Base-by-base conservation (phyloP, 163 green algal genomes). In the Chloroidium sp. region DNA sequence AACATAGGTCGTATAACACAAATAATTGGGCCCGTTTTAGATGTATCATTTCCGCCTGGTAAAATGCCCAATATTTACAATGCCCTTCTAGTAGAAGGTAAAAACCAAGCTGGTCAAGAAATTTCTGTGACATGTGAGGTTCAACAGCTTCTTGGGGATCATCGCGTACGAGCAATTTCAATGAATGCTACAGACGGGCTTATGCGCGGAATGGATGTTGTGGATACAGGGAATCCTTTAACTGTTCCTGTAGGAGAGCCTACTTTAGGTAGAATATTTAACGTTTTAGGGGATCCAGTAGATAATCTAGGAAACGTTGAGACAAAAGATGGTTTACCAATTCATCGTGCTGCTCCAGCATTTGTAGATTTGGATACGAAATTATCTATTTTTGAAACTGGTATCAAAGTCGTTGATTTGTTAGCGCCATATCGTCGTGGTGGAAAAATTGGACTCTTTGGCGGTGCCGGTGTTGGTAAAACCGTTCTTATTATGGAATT, bases 51-150 rank as follows among this genome's bases (percentile, higher is more conserved):
- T 84, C 76, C 79, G 74, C 75, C 81, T 78, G 77, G 82, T 6
- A 86, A 88, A 82, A 81, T 88, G 79, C 84, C 82, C 78, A 88
- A 83, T 75, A 86, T 83, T 80, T 83, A 82, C 77, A 84, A 84
- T 84, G 80, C 80, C 61, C 60, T 84, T 81, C 1, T 82, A 62
- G 77, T 87, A 76, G 57, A 62, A 76, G 85, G 80, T 13, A 89
- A 86, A 84, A 88, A 88, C 80, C 64, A 84, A 84, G 80, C 75
- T 81, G 81, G 84, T 81, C 59, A 88, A 81, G 74, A 82, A 76
- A 76, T 88, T 84, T 76, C 76, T 76, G 69, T 86, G 78, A 86
- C 81, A 76, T 84, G 81, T 80, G 82, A 85, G 80, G 82, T 85
- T 80, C 82, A 85, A 80, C 82, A 85, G 77, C 61, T 82, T 69